A percentile compares a stretch with the other conserved stretches of the same genome.
Conservation (phyloP, 2,329 filamentous ascomycete species). For the Lecanicillium sp. region DNA sequence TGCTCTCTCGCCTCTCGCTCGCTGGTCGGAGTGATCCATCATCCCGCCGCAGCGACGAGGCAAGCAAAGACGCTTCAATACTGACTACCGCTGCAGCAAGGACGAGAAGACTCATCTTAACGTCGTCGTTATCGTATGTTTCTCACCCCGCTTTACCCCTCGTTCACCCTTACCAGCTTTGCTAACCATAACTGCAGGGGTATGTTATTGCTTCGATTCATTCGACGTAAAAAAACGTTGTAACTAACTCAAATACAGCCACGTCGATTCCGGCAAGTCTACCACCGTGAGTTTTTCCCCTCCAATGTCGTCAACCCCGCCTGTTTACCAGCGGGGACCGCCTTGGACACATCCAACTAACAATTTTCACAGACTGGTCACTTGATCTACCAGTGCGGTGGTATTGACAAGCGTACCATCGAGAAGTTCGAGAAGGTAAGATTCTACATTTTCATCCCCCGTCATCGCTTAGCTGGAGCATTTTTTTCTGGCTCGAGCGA, state of each 20-base stretch:
- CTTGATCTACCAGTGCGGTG: conserved; percentile 99
- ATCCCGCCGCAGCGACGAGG: background rate
- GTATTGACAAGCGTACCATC: conserved; percentile 99
- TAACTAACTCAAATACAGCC: conserved; percentile 40
- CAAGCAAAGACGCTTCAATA: background rate
- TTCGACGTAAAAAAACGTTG: conserved; percentile 4
- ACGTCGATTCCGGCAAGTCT: conserved; percentile 99
- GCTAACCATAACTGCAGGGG: conserved; percentile 19
- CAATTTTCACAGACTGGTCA: conserved; percentile 53
- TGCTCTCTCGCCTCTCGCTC: background rate
- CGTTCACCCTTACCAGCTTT: background rate
- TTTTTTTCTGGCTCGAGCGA: conserved; percentile 11
- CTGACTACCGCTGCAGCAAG: conserved; percentile 55
- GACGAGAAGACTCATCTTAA: conserved; percentile 94
- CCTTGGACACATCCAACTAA: conserved; percentile 12
- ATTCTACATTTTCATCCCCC: conserved; percentile 12
- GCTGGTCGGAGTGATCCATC: too few species aligned
- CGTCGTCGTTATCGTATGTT: conserved; percentile 83
- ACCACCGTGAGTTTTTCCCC: conserved; percentile 67
- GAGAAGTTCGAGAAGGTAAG: conserved; percentile 99
- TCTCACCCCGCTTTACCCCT: conserved; percentile 2
- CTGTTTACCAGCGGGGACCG: conserved; percentile 1
- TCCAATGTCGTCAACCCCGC: conserved; percentile 1
- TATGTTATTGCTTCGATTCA: conserved; percentile 24
- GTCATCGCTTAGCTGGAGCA: background rate